Percentiles rank a stretch among this genome's conserved stretches.
phyloP scores from a whole-genome alignment of 192 early-diverging fungal species.

The Gaertneriomyces semiglobifer region DNA sequence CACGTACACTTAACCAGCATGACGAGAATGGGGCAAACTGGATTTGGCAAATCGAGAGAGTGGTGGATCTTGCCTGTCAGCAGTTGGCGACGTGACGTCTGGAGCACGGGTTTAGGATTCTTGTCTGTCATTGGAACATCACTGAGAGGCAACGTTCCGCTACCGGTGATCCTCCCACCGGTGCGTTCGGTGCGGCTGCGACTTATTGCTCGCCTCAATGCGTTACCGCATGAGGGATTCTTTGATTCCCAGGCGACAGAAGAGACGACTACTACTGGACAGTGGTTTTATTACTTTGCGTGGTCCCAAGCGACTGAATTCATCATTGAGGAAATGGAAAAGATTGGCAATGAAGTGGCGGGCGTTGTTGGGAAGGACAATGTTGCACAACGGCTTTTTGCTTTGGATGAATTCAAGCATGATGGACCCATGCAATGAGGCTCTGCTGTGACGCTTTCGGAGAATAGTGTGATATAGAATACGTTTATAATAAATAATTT shows the following conservation, averaged over 20 bases:
- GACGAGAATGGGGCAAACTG: too few relatives aligned
- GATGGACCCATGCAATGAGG: neutral
- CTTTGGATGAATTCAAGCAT: neutral
- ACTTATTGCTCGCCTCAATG: neutral
- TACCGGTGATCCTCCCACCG: neutral
- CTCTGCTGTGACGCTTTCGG: too few relatives aligned
- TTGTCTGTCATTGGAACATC: too few relatives aligned
- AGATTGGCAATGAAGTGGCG: neutral
- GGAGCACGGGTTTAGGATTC: too few relatives aligned
- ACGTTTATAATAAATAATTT: too few relatives aligned
- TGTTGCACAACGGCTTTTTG: neutral
- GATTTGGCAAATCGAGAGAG: too few relatives aligned
- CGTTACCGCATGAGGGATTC: neutral
- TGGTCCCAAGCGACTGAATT: neutral
- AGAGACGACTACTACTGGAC: neutral
- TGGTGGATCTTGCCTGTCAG: too few relatives aligned
- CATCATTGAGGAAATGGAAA: neutral
- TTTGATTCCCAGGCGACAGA: neutral
- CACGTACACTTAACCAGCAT: too few relatives aligned
- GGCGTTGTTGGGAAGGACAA: neutral
- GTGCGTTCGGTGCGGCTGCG: neutral
- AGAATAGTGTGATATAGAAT: too few relatives aligned
- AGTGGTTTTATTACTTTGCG: constrained; percentile 1
- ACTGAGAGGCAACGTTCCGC: neutral
- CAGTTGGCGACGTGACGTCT: too few relatives aligned